Evolutionary conservation across 2,329 filamentous ascomycete genomes (phyloP).

Genomic region (Neopestalotiopsis rosae): DNA sequence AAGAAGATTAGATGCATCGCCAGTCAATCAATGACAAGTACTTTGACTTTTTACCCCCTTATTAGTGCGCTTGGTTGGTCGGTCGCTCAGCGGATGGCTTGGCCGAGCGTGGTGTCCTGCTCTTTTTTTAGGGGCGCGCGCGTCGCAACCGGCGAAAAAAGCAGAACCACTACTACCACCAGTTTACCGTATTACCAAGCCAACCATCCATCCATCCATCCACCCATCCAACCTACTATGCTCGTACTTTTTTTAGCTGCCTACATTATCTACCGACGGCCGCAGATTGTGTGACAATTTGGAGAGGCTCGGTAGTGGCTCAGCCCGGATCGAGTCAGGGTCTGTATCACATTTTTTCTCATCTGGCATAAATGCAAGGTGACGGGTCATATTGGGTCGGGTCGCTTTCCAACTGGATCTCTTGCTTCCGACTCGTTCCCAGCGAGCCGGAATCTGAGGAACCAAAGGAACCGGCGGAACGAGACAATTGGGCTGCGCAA

Average conservation of each 20-base stretch:
- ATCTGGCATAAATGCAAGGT: not conserved
- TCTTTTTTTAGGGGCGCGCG: not conserved
- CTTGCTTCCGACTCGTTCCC: not conserved
- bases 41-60: not conserved
- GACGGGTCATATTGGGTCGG: not conserved
- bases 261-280: not conserved
- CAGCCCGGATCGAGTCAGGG: conserved; percentile 1
- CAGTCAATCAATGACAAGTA: not conserved
- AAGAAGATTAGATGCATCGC: not conserved
- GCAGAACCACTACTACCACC: not conserved
- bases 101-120: not conserved
- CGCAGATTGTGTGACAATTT: not conserved
- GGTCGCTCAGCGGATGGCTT: too few relatives aligned
- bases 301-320: conserved; percentile 7
- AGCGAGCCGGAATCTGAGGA: not conserved
- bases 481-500: not conserved
- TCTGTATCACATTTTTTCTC: not conserved
- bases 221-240: too few relatives aligned
- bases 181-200: not conserved
- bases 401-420: too few relatives aligned
- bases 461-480: not conserved
- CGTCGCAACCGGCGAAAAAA: not conserved
- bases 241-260: not conserved
- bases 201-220: too few relatives aligned
- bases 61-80: not conserved